Evolutionary conservation across 2,329 filamentous ascomycete genomes (phyloP).

Genomic region (Thielaviopsis ethacetica): DNA sequence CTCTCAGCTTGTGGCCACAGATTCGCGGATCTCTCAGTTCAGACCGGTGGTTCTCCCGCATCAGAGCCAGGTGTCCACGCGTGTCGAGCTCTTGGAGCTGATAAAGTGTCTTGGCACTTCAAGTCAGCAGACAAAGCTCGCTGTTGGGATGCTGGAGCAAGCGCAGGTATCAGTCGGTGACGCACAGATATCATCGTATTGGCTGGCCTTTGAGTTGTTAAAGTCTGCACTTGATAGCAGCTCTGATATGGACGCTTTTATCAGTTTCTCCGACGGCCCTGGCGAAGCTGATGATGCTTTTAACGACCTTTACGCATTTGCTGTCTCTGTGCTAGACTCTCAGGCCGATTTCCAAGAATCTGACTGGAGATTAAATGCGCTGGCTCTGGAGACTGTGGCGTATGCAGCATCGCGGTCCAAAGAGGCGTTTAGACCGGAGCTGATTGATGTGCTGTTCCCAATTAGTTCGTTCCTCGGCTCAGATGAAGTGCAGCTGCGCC

Average conservation of each 20-base stretch:
- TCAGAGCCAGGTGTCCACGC: conserved; percentile 49
- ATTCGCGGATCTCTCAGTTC: conserved; percentile 25
- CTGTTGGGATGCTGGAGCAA: conserved; percentile 47
- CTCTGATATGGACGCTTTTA: conserved; percentile 46
- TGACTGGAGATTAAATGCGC: conserved; percentile 60
- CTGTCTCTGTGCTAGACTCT: conserved; percentile 43
- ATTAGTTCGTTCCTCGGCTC: conserved; percentile 80
- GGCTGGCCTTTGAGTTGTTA: conserved; percentile 61
- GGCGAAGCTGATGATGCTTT: conserved; percentile 32
- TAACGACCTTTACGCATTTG: conserved; percentile 53
- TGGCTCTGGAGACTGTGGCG: conserved; percentile 67
- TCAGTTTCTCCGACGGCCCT: conserved; percentile 29
- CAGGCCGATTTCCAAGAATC: conserved; percentile 29
- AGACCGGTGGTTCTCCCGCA: conserved; percentile 44
- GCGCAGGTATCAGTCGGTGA: conserved; percentile 37
- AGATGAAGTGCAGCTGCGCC: conserved; percentile 46
- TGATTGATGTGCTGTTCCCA: conserved; percentile 84
- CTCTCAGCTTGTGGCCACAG: background rate
- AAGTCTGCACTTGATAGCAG: conserved; percentile 36
- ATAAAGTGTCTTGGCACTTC: conserved; percentile 38
- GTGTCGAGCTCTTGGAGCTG: conserved; percentile 40
- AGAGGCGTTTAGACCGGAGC: conserved; percentile 58
- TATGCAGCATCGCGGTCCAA: conserved; percentile 54
- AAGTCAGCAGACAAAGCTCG: conserved; percentile 42
- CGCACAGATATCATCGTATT: conserved; percentile 54